These are phyloP conservation scores for Fistulinella cinereoalba DNA, from an alignment of 1,284 basidiomycete genomes.

Conservation along the genomic window DNA sequence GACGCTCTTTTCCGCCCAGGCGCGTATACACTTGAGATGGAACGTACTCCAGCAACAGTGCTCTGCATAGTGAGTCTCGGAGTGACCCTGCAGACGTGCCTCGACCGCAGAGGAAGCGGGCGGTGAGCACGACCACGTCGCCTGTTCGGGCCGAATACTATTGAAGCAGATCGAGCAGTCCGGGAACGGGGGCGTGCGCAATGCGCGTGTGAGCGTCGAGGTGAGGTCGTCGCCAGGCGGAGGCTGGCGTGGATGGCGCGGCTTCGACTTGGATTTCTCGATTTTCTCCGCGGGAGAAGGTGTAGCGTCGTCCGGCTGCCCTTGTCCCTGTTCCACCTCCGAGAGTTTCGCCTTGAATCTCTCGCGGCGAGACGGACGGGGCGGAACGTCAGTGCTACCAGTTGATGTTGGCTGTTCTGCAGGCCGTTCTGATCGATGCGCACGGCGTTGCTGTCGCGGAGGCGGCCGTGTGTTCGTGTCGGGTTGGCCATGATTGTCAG, in stretches of 20 bases:
- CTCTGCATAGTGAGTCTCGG: conserved; percentile 27
- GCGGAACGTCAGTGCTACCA: too few species aligned
- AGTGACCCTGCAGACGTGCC: neutral
- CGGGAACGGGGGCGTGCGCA: conserved; percentile 64
- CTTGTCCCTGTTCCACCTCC: neutral
- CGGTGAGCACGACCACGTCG: conserved; percentile 78
- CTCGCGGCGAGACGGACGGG: conserved; percentile 20
- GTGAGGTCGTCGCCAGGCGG: conserved; percentile 57
- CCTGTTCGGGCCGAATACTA: conserved; percentile 65
- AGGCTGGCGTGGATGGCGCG: conserved; percentile 7
- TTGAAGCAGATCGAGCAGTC: conserved; percentile 84
- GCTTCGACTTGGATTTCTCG: conserved; percentile 1
- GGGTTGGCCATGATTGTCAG: too few species aligned
- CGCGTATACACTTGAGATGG: conserved; percentile 76
- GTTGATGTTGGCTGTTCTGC: neutral
- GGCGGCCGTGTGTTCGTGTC: too few species aligned
- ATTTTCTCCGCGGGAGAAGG: neutral
- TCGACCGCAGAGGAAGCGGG: conserved; percentile 29
- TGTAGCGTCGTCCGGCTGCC: neutral
- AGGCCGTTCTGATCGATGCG: conserved; percentile 2
- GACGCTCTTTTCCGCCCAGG: conserved; percentile 78
- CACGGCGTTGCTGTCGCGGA: conserved; percentile 1
- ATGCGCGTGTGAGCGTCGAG: conserved; percentile 58
- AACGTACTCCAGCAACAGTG: conserved; percentile 84
- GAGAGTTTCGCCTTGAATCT: conserved; percentile 30